Conservation (phyloP, 495 filamentous ascomycete species). For the Hyaloscypha variabilis region DNA sequence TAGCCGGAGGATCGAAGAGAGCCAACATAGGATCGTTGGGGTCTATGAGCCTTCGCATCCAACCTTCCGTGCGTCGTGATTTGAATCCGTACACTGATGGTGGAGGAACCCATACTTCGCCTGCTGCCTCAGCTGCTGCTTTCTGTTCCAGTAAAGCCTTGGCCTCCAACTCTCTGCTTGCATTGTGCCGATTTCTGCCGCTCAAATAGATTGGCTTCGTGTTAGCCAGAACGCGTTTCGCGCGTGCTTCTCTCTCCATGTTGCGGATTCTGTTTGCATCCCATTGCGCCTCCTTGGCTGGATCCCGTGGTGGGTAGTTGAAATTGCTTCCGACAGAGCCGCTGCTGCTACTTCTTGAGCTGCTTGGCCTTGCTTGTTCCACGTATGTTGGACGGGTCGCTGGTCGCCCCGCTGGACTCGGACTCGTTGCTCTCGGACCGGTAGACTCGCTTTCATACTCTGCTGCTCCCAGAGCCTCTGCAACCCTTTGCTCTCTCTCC, state of each 20-base stretch:
- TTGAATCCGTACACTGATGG: background rate
- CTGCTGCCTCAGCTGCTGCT: background rate
- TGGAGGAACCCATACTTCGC: background rate
- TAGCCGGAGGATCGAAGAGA: background rate
- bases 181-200: background rate
- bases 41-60: background rate
- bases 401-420: constrained; percentile 12
- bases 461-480: constrained; percentile 2
- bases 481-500: constrained; percentile 1
- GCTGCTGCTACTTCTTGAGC: constrained; percentile 1
- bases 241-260: background rate
- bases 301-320: background rate
- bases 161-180: background rate
- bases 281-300: constrained; percentile 11
- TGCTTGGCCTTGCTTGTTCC: background rate
- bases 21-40: background rate
- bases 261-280: background rate
- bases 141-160: background rate
- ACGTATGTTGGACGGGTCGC: background rate
- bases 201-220: background rate
- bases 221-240: constrained; percentile 9
- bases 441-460: constrained; percentile 25
- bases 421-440: constrained; percentile 15
- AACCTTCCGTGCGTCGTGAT: background rate
- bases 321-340: background rate